Base-by-base conservation (phyloP, 2,329 filamentous ascomycete species). In the Acrocalymma vagum region DNA sequence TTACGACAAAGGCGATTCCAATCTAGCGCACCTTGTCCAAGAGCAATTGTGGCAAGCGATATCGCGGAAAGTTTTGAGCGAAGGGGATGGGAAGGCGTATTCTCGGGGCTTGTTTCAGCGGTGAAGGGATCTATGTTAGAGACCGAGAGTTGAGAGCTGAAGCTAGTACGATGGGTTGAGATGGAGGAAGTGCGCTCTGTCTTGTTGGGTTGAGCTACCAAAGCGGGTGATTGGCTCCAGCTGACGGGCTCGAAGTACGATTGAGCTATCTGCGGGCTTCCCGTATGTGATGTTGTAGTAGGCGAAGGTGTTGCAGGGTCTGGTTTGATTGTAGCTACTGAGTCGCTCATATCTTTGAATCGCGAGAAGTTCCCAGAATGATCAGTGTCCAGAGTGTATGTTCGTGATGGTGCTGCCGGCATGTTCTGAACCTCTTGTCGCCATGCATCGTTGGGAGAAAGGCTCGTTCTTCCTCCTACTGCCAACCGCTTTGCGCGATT, bases 361-460 rank as follows among this genome's bases (percentile, higher is more conserved):
- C 43, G 32, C 5, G 53, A 47, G 14, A 58, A 57, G 16, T 46
- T 42, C 3, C 36, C 56, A 3, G 53, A 58, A 23, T 51, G 44
- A 3, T 64, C 53, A 3, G 54, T 59, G 4, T 60, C 55, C 11
- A 65, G 45, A 1, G 60, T 65, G 14, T 58, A 63, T 18, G 55
- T 60, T 17, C 63, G 53, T 11, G 29, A 29, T 3, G 63, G 62
- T 9, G 58, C 47, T 9, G 41, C 53, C 9, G 60, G 58, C 42
- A 65, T 53, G 24, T 51, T 52, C 30, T 41, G 46, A 10, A 67
- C 42, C 29, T 62, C 53, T 30, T 54, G 51, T n/a, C 57, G 52
- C 22, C 62, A 51, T 7, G 62, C 56, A 35, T 64, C 58, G 29
- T 58, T 64, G 6, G 62, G 63, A 2, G 48, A 49, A n/a, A 67